Percentiles rank a stretch among this genome's conserved stretches.
Conservation (phyloP, 2,329 filamentous ascomycete genomes). For the Claviceps sp. region DNA sequence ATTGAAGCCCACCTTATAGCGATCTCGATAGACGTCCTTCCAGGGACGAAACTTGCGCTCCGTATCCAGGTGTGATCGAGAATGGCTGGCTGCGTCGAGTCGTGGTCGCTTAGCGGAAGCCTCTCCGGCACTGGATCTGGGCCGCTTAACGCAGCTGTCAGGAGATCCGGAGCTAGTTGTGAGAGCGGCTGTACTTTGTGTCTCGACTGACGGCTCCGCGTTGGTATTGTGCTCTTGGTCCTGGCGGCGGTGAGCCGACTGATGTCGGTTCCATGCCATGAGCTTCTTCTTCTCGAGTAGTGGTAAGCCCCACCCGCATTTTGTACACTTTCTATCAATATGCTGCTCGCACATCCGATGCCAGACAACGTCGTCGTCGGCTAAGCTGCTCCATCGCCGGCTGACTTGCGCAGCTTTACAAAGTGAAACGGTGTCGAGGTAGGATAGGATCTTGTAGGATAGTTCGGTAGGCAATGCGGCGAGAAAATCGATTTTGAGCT, state of each 20-base stretch:
- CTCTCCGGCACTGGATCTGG: conserved; percentile 17
- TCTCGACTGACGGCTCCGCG: conserved; percentile 13
- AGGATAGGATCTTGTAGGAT: conserved; percentile 84
- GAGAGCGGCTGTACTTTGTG: conserved; percentile 3
- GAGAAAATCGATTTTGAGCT: conserved; percentile 96
- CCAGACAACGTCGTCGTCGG: conserved; percentile 98
- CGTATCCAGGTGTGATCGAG: conserved; percentile 22
- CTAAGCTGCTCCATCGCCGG: conserved; percentile 70
- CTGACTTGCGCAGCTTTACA: conserved; percentile 96
- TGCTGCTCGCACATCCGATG: conserved; percentile 95
- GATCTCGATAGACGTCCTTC: conserved; percentile 95
- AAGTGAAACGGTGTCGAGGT: conserved; percentile 82
- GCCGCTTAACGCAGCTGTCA: conserved; percentile 21
- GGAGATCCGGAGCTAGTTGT: conserved; percentile 9
- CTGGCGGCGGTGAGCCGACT: conserved; percentile 20
- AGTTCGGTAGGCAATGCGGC: conserved; percentile 79
- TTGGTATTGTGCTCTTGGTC: conserved; percentile 3
- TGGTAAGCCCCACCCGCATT: conserved; percentile 91
- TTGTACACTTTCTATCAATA: conserved; percentile 84
- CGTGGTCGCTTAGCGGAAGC: conserved; percentile 21
- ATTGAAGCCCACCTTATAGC: conserved; percentile 90
- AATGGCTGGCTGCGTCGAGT: conserved; percentile 11
- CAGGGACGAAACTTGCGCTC: conserved; percentile 53
- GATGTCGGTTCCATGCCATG: conserved; percentile 75
- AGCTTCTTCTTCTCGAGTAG: conserved; percentile 79